Percentiles rank a stretch among this genome's conserved stretches.
Conservation (phyloP, 345 rosid genomes). For the Clarkia xantiana region DNA sequence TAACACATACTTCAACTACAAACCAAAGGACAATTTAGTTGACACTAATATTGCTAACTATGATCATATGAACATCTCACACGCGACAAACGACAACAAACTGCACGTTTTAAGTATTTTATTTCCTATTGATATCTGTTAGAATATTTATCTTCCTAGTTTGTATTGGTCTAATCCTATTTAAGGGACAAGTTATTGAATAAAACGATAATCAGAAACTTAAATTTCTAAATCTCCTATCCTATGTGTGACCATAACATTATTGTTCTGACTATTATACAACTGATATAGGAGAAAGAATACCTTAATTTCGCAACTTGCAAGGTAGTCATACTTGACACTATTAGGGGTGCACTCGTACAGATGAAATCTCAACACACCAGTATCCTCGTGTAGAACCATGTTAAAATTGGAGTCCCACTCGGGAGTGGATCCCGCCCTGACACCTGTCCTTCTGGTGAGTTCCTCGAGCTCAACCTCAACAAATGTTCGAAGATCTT, state of each 20-base stretch:
- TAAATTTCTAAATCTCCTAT: too few relatives aligned
- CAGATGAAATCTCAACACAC: slow-evolving; percentile 55
- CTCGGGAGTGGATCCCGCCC: slow-evolving; percentile 48
- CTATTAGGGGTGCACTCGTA: slow-evolving; percentile 45
- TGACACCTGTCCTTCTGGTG: slow-evolving; percentile 56
- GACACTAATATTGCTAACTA: too few relatives aligned
- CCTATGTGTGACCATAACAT: too few relatives aligned
- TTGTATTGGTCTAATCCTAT: too few relatives aligned
- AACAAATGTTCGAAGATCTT: slow-evolving; percentile 62
- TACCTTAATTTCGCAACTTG: slow-evolving; percentile 96
- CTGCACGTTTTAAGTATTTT: too few relatives aligned
- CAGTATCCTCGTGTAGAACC: slow-evolving; percentile 74
- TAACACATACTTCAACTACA: slow-evolving; percentile 56
- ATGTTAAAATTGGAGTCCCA: slow-evolving; percentile 87
- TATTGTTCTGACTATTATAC: too few relatives aligned
- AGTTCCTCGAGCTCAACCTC: slow-evolving; percentile 83
- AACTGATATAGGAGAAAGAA: background rate
- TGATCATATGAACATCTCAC: too few relatives aligned
- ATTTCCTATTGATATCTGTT: too few relatives aligned
- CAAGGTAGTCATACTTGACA: slow-evolving; percentile 52
- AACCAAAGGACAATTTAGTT: slow-evolving; percentile 3
- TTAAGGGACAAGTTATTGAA: too few relatives aligned
- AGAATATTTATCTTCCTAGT: too few relatives aligned
- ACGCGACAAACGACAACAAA: too few relatives aligned
- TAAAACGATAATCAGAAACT: too few relatives aligned